Evolutionary conservation across 257 asterid genomes (phyloP).

Genomic region (Osmanthus fragrans): DNA sequence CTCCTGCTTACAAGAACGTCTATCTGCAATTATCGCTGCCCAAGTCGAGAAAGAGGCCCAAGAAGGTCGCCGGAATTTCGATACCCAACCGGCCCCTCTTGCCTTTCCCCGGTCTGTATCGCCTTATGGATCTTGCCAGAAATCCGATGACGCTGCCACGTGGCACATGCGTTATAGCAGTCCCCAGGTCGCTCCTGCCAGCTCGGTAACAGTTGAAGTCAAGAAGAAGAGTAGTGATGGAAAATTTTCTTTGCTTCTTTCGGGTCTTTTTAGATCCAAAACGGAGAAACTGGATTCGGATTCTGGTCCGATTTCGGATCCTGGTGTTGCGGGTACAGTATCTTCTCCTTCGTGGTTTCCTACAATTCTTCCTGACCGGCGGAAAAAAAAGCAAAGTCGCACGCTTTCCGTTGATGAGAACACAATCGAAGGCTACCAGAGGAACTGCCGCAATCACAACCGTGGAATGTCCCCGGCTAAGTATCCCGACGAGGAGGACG

Average conservation of each 20-base stretch:
- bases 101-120: constrained; percentile 52
- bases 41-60: constrained; percentile 27
- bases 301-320: constrained; percentile 27
- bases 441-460: constrained; percentile 43
- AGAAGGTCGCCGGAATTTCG: constrained; percentile 42
- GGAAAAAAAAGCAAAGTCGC: constrained; percentile 54
- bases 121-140: constrained; percentile 49
- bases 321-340: constrained; percentile 22
- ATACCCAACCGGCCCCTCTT: constrained; percentile 32
- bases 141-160: constrained; percentile 24
- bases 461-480: constrained; percentile 85
- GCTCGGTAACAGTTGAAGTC: constrained; percentile 10
- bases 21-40: constrained; percentile 46
- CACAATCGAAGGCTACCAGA: constrained; percentile 29
- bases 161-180: not conserved
- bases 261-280: constrained; percentile 48
- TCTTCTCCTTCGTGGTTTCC: constrained; percentile 62
- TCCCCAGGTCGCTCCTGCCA: constrained; percentile 34
- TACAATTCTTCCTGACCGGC: constrained; percentile 41
- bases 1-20: constrained; percentile 84
- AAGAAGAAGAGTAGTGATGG: constrained; percentile 24
- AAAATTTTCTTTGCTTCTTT: constrained; percentile 26
- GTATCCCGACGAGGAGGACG: constrained; percentile 35
- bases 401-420: constrained; percentile 52
- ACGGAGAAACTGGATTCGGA: constrained; percentile 20